A percentile compares a stretch with the other conserved stretches of the same genome.
Evolutionary conservation across 169 alveolate species (phyloP).

Genomic region (Eimeria necatrix): DNA sequence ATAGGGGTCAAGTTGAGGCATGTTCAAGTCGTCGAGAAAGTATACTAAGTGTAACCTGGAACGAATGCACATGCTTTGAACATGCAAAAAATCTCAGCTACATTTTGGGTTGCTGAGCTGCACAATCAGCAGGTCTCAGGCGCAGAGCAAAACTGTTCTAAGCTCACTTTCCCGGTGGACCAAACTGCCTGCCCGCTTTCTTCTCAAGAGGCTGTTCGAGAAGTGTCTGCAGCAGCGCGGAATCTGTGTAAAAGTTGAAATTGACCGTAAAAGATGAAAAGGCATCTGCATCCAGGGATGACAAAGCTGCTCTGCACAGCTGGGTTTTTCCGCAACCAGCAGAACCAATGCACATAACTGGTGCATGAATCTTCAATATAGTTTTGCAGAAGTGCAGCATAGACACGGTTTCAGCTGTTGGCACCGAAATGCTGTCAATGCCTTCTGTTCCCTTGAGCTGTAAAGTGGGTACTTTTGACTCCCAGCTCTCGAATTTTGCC

Average conservation of each 20-base stretch:
- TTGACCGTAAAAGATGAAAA: constrained; percentile 90
- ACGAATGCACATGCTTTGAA: background rate
- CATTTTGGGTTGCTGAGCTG: background rate
- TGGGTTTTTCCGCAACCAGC: constrained; percentile 98
- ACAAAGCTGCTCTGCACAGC: constrained; percentile 92
- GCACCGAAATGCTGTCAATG: constrained; percentile 92
- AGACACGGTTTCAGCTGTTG: constrained; percentile 95
- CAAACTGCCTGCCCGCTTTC: constrained; percentile 97
- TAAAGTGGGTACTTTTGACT: constrained; percentile 62
- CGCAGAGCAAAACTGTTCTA: background rate
- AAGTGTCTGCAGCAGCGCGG: constrained; percentile 93
- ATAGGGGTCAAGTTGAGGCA: constrained; percentile 97
- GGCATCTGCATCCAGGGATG: constrained; percentile 88
- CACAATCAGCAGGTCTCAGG: background rate
- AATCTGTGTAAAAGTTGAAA: constrained; percentile 96
- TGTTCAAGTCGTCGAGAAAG: constrained; percentile 97
- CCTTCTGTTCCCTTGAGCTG: constrained; percentile 84
- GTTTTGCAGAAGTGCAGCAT: constrained; percentile 92
- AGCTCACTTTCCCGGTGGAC: constrained; percentile 91
- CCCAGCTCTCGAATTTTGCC: constrained; percentile 93
- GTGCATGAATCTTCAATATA: constrained; percentile 90
- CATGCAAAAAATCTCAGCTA: no score
- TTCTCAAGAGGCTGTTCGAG: constrained; percentile 93
- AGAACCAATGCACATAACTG: constrained; percentile 94
- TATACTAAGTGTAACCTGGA: constrained; percentile 95